Evolutionary conservation across 1,284 basidiomycete species (phyloP).

Genomic region (Hemileia vastatrix): DNA sequence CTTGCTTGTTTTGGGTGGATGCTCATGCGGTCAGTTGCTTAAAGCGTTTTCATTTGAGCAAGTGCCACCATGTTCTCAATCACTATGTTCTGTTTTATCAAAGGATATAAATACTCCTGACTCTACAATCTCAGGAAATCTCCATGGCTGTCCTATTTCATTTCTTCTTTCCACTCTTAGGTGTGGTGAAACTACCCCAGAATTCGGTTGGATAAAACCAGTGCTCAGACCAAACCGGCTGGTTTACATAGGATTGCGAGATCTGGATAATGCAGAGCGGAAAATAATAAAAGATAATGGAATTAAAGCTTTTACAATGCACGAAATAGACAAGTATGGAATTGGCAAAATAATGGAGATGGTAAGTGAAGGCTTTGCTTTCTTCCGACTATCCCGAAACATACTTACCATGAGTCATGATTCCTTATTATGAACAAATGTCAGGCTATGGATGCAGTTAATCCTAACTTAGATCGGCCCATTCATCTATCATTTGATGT

Average conservation of each 20-base stretch:
- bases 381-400: background rate
- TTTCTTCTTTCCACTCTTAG: slow-evolving; percentile 57
- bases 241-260: slow-evolving; percentile 91
- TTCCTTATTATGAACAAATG: background rate
- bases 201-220: slow-evolving; percentile 72
- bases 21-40: slow-evolving; percentile 43
- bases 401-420: background rate
- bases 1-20: slow-evolving; percentile 73
- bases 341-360: slow-evolving; percentile 52
- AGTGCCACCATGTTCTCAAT: too few species aligned
- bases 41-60: too few species aligned
- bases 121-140: slow-evolving; percentile 63
- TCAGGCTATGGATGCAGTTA: slow-evolving; percentile 88
- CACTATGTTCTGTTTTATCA: background rate
- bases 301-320: slow-evolving; percentile 96
- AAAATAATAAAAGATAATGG: slow-evolving; percentile 71
- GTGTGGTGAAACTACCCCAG: slow-evolving; percentile 46
- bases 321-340: slow-evolving; percentile 92
- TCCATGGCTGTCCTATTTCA: slow-evolving; percentile 96
- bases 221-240: slow-evolving; percentile 61
- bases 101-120: slow-evolving; percentile 21
- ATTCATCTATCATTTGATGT: slow-evolving; percentile 97
- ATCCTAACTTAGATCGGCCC: slow-evolving; percentile 68
- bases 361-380: slow-evolving; percentile 9
- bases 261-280: slow-evolving; percentile 84